phyloP scores from a whole-genome alignment of 1,284 basidiomycete species.

The Pyrrhoderma lamaoense region DNA sequence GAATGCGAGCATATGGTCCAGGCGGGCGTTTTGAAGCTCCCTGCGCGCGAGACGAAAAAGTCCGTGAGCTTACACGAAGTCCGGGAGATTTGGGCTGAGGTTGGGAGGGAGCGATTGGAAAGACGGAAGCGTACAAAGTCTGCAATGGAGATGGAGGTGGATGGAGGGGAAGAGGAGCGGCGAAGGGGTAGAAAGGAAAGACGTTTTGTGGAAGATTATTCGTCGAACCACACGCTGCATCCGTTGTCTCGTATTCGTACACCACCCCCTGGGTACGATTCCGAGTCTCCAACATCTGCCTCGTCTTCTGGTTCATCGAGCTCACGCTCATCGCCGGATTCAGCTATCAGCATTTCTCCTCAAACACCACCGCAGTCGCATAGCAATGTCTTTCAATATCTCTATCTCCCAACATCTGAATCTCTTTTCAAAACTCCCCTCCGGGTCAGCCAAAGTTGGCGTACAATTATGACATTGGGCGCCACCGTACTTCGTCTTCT shows the following conservation, averaged over 20 bases:
- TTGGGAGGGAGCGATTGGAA: background rate
- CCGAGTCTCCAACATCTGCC: conserved; percentile 3
- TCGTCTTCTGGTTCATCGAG: background rate
- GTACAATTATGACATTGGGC: background rate
- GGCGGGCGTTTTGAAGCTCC: conserved; percentile 3
- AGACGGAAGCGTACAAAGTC: background rate
- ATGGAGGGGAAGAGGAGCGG: background rate
- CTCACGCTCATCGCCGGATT: conserved; percentile 2
- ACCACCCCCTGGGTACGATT: conserved; percentile 1
- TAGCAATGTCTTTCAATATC: background rate
- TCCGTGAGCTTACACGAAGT: background rate
- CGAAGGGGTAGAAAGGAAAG: background rate
- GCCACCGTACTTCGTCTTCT: background rate
- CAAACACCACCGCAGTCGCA: conserved; percentile 5
- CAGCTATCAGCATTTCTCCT: background rate
- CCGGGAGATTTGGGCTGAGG: background rate
- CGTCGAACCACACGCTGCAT: conserved; percentile 7
- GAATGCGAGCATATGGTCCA: conserved; percentile 8
- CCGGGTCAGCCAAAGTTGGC: too few relatives aligned
- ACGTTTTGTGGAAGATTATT: conserved; percentile 1
- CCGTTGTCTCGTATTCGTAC: background rate
- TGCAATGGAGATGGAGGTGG: conserved; percentile 1
- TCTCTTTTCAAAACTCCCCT: too few relatives aligned
- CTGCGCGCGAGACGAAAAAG: background rate
- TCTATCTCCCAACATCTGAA: background rate